These are phyloP conservation scores for Mycena kentingensis DNA, from an alignment of 768 basidiomycete genomes.

Conservation along the genomic window DNA sequence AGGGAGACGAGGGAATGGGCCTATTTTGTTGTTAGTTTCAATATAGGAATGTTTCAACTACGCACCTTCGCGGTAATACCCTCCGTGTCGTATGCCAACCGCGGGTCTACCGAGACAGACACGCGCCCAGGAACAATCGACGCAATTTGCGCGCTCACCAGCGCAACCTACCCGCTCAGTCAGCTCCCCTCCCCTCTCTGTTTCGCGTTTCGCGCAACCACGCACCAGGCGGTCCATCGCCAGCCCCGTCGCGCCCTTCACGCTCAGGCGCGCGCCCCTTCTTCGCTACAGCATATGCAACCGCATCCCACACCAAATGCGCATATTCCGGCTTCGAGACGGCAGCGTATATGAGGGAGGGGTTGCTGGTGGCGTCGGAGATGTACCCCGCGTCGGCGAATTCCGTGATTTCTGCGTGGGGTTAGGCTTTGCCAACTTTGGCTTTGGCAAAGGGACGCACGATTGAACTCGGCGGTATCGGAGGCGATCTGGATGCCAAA, in stretches of 20 bases:
- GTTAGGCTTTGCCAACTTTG: background rate
- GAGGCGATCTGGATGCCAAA: slow-evolving; percentile 36
- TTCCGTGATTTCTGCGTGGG: slow-evolving; percentile 30
- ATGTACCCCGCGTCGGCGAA: slow-evolving; percentile 25
- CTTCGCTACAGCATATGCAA: slow-evolving; percentile 26
- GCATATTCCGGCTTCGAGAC: slow-evolving; percentile 37
- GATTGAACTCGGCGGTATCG: slow-evolving; percentile 37
- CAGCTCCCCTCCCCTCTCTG: background rate
- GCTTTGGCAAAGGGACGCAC: slow-evolving; percentile 20
- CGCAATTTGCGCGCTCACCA: slow-evolving; percentile 35
- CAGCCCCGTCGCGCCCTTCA: slow-evolving; percentile 26
- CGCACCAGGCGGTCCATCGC: slow-evolving; percentile 36
- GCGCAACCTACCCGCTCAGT: slow-evolving; percentile 30
- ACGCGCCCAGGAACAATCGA: slow-evolving; percentile 37
- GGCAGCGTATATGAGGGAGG: slow-evolving; percentile 36
- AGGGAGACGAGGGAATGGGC: slow-evolving; percentile 30
- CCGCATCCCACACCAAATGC: slow-evolving; percentile 33
- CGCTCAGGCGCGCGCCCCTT: slow-evolving; percentile 1
- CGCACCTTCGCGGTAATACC: slow-evolving; percentile 32
- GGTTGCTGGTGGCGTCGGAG: slow-evolving; percentile 39
- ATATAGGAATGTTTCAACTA: background rate
- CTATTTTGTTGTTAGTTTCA: slow-evolving; percentile 7
- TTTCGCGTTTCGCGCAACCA: background rate
- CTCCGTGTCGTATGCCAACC: slow-evolving; percentile 31
- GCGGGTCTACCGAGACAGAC: slow-evolving; percentile 39